Evolutionary conservation across 2,329 filamentous ascomycete species (phyloP), one percentile per base, ranked within the genome.

Genomic region (Talaromyces sp.): DNA sequence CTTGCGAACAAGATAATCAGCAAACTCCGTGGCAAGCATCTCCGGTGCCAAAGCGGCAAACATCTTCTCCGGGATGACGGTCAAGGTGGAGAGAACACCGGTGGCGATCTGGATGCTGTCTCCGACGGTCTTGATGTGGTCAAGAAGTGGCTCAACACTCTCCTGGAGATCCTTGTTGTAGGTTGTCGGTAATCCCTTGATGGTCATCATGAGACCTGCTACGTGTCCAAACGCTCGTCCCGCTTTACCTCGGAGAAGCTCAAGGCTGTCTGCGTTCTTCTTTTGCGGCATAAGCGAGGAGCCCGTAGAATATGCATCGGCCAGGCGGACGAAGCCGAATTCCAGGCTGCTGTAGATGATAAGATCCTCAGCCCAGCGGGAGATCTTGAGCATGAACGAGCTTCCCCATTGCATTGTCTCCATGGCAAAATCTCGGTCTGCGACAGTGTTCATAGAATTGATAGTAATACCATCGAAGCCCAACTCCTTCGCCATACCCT

Each of bases 91-190:
- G 3, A 96, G 79, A 5, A 95, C 87, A 56, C 91, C 89, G 22
- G 88, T 89, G 28, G 89, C 89, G 65, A 96, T 96, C 72, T 88
- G 85, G 56, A 95, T 81, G 68, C 88, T 91, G 78, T 95, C 88
- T 58, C 81, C 82, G 61, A 94, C 81, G 5, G 89, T 93, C 81
- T 91, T 89, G 73, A 92, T 83, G 70, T 87, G 84, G 73, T 95
- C 89, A 51, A 96, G 83, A 76, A 96, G 84, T n/a, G 88, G 87
- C 79, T 95, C 88, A 61, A 89, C 86, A 59, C 84, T 87, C 76
- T 96, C 91, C 75, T 96, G 90, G n/a, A 95, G 75, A 72, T 96
- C 90, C 76, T 95, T 96, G 79, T 95, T 93, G 79, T 95, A 95
- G 2, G 88, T 91, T 43, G 83, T 88, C 1, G 89, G 89, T 28